A percentile compares a stretch with the other conserved stretches of the same genome.
Conservation (phyloP, 495 filamentous ascomycete species). For the Annulohypoxylon bovei region DNA sequence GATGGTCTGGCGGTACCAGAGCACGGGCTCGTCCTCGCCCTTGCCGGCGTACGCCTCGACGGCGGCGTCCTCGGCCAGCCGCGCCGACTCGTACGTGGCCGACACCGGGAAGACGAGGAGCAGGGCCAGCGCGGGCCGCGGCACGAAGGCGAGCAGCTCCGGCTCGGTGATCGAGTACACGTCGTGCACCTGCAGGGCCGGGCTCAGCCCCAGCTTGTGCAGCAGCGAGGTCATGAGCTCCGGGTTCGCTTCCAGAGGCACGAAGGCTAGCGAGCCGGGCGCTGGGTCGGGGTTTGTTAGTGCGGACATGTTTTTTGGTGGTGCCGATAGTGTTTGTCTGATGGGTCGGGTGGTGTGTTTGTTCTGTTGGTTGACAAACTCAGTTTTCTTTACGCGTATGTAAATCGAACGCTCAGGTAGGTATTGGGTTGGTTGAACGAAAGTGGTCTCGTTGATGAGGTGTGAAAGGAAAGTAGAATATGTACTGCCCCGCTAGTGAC, state of each 20-base stretch:
- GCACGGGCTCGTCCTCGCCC: slow-evolving; percentile 58
- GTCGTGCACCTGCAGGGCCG: slow-evolving; percentile 76
- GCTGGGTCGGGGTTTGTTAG: slow-evolving; percentile 48
- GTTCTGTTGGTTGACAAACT: background rate
- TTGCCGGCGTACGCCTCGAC: slow-evolving; percentile 47
- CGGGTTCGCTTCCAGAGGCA: slow-evolving; percentile 72
- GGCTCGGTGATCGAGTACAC: slow-evolving; percentile 84
- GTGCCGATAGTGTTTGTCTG: background rate
- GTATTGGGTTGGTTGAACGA: background rate
- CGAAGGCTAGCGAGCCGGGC: slow-evolving; percentile 53
- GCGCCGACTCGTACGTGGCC: slow-evolving; percentile 72
- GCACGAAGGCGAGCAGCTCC: slow-evolving; percentile 80
- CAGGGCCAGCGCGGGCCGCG: slow-evolving; percentile 82
- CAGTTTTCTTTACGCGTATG: background rate
- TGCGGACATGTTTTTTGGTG: slow-evolving; percentile 44
- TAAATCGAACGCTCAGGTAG: no score
- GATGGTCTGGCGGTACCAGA: slow-evolving; percentile 95
- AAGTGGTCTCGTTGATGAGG: no score
- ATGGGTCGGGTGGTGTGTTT: background rate
- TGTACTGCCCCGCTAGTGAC: slow-evolving; percentile 32
- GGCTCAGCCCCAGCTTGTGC: slow-evolving; percentile 77
- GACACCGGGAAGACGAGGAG: slow-evolving; percentile 87
- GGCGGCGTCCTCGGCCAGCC: slow-evolving; percentile 70
- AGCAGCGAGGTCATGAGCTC: slow-evolving; percentile 81
- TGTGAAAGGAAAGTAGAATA: background rate